A percentile compares a stretch with the other conserved stretches of the same genome.
These are phyloP conservation scores for Penicillium psychrosexuale DNA, from an alignment of 2,329 filamentous ascomycete genomes.

Conservation along the genomic window DNA sequence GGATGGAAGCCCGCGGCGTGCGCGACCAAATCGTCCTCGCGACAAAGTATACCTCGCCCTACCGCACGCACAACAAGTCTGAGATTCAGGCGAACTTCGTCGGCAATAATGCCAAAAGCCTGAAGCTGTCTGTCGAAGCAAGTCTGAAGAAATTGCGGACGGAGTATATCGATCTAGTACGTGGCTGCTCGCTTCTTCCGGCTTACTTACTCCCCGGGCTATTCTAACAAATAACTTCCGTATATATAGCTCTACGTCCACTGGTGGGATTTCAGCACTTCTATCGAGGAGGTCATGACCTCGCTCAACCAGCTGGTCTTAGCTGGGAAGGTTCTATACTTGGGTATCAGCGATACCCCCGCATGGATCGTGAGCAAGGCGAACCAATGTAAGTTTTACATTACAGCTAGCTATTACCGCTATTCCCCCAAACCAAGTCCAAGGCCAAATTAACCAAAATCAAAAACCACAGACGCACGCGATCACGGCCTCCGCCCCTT, in stretches of 20 bases:
- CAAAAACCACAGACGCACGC: constrained; percentile 53
- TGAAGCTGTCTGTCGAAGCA: constrained; percentile 31
- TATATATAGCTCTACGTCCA: constrained; percentile 55
- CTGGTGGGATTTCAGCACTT: constrained; percentile 66
- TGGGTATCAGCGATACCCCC: constrained; percentile 66
- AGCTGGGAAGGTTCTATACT: constrained; percentile 63
- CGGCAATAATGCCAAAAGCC: constrained; percentile 35
- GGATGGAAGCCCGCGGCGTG: constrained; percentile 47
- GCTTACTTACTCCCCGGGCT: background rate
- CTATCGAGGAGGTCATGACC: constrained; percentile 66
- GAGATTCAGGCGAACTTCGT: constrained; percentile 32
- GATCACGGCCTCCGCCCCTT: constrained; percentile 69
- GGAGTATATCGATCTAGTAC: constrained; percentile 36
- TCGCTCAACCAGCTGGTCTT: constrained; percentile 60
- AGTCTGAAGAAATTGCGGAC: constrained; percentile 36
- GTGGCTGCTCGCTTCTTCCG: background rate
- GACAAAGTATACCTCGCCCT: constrained; percentile 50
- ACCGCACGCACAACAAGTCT: constrained; percentile 38
- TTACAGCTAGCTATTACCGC: background rate
- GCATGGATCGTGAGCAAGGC: constrained; percentile 67
- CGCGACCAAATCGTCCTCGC: constrained; percentile 55
- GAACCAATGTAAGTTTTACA: constrained; percentile 51
- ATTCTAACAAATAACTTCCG: background rate
- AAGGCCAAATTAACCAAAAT: background rate
- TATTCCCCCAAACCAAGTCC: too few species aligned